Evolutionary conservation across 352 stramenopile genomes (phyloP).

Genomic region (Poterioochromonas sp.): DNA sequence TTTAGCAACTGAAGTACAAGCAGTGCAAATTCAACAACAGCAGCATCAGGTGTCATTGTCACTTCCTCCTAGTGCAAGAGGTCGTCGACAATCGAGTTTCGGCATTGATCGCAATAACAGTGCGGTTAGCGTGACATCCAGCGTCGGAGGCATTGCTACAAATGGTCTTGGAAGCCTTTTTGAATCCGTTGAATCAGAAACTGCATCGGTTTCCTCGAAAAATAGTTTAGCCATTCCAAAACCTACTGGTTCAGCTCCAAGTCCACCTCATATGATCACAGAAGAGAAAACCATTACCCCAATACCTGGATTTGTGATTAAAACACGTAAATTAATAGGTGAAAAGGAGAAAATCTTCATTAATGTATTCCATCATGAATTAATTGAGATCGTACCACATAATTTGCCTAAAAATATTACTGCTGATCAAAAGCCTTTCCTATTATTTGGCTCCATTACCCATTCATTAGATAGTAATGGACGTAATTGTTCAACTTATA

Average conservation of each 20-base stretch:
- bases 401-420: background rate
- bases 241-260: too few species aligned
- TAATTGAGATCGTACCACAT: background rate
- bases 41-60: background rate
- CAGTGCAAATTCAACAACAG: background rate
- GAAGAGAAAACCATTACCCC: background rate
- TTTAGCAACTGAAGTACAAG: background rate
- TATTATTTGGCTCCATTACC: background rate
- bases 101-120: background rate
- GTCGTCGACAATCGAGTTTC: background rate
- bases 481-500: background rate
- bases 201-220: background rate
- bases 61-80: too few species aligned
- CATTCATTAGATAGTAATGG: background rate
- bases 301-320: slow-evolving; percentile 1
- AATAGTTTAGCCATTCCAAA: too few species aligned
- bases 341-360: slow-evolving; percentile 13
- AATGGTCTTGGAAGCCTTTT: too few species aligned
- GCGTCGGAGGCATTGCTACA: too few species aligned
- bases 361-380: slow-evolving; percentile 16
- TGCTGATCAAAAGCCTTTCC: background rate
- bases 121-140: background rate
- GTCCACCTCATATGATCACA: too few species aligned
- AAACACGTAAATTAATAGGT: slow-evolving; percentile 1
- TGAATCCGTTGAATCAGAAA: background rate